Percentiles rank a stretch among this genome's conserved stretches.
Conservation (phyloP, 179 eudicot genomes). For the Camellia oleifera region DNA sequence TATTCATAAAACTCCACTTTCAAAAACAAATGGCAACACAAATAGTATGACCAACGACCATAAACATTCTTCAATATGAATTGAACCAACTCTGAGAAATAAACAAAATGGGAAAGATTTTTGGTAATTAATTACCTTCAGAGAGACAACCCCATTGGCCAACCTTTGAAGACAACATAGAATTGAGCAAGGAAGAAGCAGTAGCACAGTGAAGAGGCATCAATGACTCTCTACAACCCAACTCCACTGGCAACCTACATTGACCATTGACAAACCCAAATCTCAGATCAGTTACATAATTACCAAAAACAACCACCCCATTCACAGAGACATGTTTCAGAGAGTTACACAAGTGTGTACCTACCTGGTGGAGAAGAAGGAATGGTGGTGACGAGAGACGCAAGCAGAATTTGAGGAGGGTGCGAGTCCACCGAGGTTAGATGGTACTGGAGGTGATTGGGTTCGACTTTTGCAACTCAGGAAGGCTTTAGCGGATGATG, state of each 20-base stretch:
- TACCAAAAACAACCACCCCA: background rate
- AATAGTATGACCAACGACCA: background rate
- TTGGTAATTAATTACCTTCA: slow-evolving; percentile 48
- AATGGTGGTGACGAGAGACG: slow-evolving; percentile 29
- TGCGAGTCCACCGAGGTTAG: slow-evolving; percentile 26
- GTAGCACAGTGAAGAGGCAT: slow-evolving; percentile 88
- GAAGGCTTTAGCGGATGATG: slow-evolving; percentile 21
- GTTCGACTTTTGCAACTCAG: slow-evolving; percentile 17
- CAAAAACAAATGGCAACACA: background rate
- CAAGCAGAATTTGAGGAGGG: slow-evolving; percentile 14
- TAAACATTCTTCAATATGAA: background rate
- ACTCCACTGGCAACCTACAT: slow-evolving; percentile 70
- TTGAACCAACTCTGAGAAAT: background rate
- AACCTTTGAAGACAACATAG: slow-evolving; percentile 74
- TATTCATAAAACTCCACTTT: background rate
- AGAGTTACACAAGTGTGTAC: background rate
- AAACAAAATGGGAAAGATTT: background rate
- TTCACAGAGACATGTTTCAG: background rate
- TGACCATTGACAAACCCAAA: background rate
- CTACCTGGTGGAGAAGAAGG: slow-evolving; percentile 48
- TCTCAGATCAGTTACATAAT: background rate
- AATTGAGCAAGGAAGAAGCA: slow-evolving; percentile 74
- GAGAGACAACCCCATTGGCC: slow-evolving; percentile 79
- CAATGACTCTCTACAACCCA: slow-evolving; percentile 58
- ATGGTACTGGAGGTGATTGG: slow-evolving; percentile 15